Evolutionary conservation across 2,329 filamentous ascomycete species (phyloP).

Genomic region (Xylaria sp.): DNA sequence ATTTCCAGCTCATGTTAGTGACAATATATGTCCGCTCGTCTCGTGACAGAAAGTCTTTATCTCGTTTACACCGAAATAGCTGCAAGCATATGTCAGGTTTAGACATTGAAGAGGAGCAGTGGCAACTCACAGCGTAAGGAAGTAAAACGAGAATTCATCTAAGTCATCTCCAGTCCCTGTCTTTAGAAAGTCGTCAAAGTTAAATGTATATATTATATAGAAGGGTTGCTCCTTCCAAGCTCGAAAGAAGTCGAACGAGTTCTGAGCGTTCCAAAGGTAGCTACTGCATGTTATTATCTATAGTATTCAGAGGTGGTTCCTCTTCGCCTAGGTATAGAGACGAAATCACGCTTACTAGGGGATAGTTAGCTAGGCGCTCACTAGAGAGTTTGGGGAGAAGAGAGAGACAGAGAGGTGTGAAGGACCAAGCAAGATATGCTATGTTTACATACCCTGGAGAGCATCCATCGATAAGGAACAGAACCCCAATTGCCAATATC

Average conservation of each 20-base stretch:
- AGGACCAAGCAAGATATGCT: not conserved
- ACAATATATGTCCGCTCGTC: constrained; percentile 35
- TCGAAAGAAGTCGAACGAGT: constrained; percentile 55
- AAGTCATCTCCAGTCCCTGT: constrained; percentile 39
- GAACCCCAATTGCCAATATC: constrained; percentile 37
- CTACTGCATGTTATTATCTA: constrained; percentile 27
- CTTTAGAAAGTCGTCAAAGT: constrained; percentile 39
- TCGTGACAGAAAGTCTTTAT: constrained; percentile 43
- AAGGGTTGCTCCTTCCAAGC: constrained; percentile 51
- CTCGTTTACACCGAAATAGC: constrained; percentile 42
- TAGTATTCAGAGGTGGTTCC: not conserved
- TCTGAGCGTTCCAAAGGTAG: constrained; percentile 56
- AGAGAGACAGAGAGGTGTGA: not conserved
- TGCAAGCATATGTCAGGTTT: constrained; percentile 13
- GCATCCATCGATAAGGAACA: constrained; percentile 48
- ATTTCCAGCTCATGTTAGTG: constrained; percentile 36
- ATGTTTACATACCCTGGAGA: constrained; percentile 44
- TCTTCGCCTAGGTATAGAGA: not conserved
- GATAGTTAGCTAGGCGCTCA: not conserved
- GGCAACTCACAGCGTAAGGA: constrained; percentile 39
- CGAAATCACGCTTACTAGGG: not conserved
- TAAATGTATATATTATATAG: constrained; percentile 39
- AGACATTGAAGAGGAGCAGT: not conserved
- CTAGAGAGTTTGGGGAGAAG: too few relatives aligned
- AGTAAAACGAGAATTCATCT: constrained; percentile 45